Conservation (phyloP, 306 rosid genomes). For the Dalbergia cochinchinensis region DNA sequence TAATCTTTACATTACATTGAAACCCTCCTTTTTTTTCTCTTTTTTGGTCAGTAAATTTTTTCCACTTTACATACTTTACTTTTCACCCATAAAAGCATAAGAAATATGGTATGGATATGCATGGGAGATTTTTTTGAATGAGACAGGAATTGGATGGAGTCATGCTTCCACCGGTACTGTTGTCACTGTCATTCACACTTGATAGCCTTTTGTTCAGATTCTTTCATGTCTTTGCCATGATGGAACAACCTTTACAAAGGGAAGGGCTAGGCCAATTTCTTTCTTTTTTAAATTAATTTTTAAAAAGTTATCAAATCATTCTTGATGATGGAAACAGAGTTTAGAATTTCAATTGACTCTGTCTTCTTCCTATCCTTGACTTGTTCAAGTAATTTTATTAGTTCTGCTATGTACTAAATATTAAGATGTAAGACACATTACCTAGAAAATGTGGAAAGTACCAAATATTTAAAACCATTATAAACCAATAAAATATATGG, state of each 20-base stretch:
- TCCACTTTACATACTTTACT: background rate
- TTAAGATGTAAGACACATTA: background rate
- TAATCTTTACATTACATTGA: background rate
- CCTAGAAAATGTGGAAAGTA: slow-evolving; percentile 21
- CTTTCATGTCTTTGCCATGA: slow-evolving; percentile 10
- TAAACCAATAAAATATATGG: slow-evolving; percentile 29
- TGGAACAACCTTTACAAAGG: slow-evolving; percentile 23
- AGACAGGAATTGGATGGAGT: slow-evolving; percentile 16
- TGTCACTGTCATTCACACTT: slow-evolving; percentile 28
- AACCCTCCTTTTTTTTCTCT: background rate
- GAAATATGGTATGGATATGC: slow-evolving; percentile 11
- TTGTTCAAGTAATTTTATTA: background rate
- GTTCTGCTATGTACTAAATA: background rate
- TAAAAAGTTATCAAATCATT: background rate
- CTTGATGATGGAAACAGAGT: background rate
- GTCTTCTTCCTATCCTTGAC: background rate
- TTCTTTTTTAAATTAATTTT: background rate
- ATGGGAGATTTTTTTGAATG: slow-evolving; percentile 8
- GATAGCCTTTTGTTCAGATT: background rate
- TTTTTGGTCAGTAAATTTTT: slow-evolving; percentile 15
- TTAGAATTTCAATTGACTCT: background rate
- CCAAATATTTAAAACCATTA: slow-evolving; percentile 23
- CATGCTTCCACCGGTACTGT: slow-evolving; percentile 7
- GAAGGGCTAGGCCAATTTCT: slow-evolving; percentile 19
- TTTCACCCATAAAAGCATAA: slow-evolving; percentile 28